Base-by-base conservation (phyloP, 2,329 filamentous ascomycete species). In the Alternaria burnsii region DNA sequence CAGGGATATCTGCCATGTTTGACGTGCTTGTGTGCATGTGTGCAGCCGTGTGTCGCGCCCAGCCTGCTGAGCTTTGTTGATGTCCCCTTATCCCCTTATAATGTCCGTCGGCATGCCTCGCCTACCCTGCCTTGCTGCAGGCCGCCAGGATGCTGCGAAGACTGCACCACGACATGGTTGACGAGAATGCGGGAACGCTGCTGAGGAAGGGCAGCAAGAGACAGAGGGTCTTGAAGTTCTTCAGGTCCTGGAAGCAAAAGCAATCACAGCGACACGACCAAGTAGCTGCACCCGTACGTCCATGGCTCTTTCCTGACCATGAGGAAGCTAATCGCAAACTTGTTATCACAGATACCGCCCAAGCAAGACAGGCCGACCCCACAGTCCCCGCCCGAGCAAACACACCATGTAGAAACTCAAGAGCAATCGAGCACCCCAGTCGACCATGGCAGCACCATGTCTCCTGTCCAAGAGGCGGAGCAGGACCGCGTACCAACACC, bases 1-100 rank as follows among this genome's bases (percentile, higher is more conserved):
- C 73, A 66, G 66, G 70, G 70, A 68, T 70, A 58, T 52, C 58
- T 67, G 69, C 71, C 72, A 67, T 75, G 71, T 66, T 74, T 73
- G 72, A 70, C 64, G 55, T 66, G 62, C 65, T 63, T 65, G 20
- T 42, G 40, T 42, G 62, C 65, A 66, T 66, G 60, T 65, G 46
- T 59, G 51, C 52, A 59, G 56, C 56, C 51, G 28, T 42, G 51
- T 55, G 57, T 57, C 26, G 40, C 32, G 66, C 65, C 66, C 62
- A 66, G 64, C 56, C 65, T 54, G 55, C 60, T 60, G 59, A 66
- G 63, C 70, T 66, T 69, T 65, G 68, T 71, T 68, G 61, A 63
- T 62, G 44, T 58, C 55, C 64, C 62, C 65, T 69, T 60, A 59
- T 55, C 53, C 48, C 50, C 50, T 62, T 61, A 65, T 54, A 50